phyloP scores from a whole-genome alignment of 371 early-diverging fungal genomes.

The Circinella umbellata region DNA sequence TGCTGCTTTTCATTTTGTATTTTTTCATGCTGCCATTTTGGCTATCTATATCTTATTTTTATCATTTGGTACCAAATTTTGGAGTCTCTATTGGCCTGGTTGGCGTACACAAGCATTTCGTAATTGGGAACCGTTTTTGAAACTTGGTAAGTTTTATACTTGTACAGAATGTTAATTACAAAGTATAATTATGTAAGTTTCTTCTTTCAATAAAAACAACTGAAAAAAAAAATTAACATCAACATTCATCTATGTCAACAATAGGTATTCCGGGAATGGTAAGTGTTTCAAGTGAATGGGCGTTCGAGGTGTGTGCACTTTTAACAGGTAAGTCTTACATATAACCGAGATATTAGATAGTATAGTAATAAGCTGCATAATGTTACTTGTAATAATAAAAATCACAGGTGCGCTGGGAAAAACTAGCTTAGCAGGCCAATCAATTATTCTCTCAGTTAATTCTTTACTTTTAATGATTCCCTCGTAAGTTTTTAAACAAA shows the following conservation, averaged over 20 bases:
- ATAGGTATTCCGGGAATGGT: conserved; percentile 54
- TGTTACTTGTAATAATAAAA: too few species aligned
- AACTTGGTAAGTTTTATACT: conserved; percentile 31
- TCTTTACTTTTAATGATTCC: conserved; percentile 45
- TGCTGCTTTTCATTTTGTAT: conserved; percentile 31
- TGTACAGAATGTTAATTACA: neutral
- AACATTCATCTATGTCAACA: neutral
- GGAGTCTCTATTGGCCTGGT: conserved; percentile 38
- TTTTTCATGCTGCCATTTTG: conserved; percentile 16
- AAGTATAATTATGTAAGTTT: too few species aligned
- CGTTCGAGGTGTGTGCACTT: conserved; percentile 55
- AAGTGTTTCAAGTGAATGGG: conserved; percentile 53
- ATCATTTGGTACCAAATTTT: conserved; percentile 26
- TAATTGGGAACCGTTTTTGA: conserved; percentile 45
- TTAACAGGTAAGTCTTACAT: conserved; percentile 25
- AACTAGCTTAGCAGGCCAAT: conserved; percentile 50
- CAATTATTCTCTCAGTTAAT: conserved; percentile 37
- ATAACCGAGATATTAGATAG: too few species aligned
- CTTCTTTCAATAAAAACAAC: too few species aligned
- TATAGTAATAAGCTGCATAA: neutral
- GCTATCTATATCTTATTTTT: conserved; percentile 17
- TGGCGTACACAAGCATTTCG: conserved; percentile 32
- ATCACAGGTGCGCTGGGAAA: conserved; percentile 37
- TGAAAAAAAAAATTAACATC: neutral
- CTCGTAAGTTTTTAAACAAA: conserved; percentile 22